These are phyloP conservation scores for Iris pallida DNA, from an alignment of 116 monocot species.

Conservation along the genomic window DNA sequence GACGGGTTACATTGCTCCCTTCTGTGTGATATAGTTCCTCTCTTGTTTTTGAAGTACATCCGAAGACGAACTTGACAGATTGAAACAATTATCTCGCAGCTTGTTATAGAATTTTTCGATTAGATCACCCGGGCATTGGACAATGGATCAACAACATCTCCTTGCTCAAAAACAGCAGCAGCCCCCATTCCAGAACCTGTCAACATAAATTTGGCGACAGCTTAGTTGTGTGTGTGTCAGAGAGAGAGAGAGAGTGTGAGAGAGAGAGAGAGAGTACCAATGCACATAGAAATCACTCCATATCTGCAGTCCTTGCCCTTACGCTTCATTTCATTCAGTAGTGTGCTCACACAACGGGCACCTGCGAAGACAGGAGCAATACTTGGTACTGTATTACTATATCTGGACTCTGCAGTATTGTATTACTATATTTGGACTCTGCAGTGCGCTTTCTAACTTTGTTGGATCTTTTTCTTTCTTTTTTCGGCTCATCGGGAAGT, in stretches of 20 bases:
- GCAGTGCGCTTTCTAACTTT: too few relatives aligned
- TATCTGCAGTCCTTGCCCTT: constrained; percentile 89
- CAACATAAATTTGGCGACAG: not conserved
- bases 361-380: constrained; percentile 24
- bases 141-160: constrained; percentile 65
- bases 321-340: constrained; percentile 88
- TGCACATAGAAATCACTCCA: constrained; percentile 93
- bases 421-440: too few relatives aligned
- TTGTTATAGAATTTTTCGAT: too few relatives aligned
- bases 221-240: too few relatives aligned
- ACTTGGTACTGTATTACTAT: too few relatives aligned
- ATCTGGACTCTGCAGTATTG: not conserved
- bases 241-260: not conserved
- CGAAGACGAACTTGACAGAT: too few relatives aligned
- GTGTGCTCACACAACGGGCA: constrained; percentile 83
- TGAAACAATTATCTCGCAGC: too few relatives aligned
- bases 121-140: constrained; percentile 39
- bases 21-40: too few relatives aligned
- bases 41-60: too few relatives aligned
- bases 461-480: too few relatives aligned
- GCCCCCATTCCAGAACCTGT: constrained; percentile 94
- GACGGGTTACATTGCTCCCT: too few relatives aligned
- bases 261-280: constrained; percentile 34
- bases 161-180: constrained; percentile 88
- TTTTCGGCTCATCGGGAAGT: too few relatives aligned